phyloP scores from a whole-genome alignment of 495 filamentous ascomycete species.

The Neurospora sp. region DNA sequence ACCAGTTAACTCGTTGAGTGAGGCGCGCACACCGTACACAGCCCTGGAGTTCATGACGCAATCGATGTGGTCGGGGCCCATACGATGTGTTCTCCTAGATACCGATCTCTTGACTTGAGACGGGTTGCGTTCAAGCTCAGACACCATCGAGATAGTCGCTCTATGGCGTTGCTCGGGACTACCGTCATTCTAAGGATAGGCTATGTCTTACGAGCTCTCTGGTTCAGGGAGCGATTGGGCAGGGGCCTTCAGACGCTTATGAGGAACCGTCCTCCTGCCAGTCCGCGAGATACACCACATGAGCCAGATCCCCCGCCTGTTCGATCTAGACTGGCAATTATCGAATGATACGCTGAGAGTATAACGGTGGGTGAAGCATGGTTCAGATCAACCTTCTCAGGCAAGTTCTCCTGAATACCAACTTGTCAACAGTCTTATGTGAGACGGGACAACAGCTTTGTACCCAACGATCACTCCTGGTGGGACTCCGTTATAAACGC shows the following conservation, averaged over 20 bases:
- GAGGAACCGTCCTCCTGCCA: not conserved
- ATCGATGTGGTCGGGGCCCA: not conserved
- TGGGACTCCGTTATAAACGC: not conserved
- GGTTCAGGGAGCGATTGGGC: not conserved
- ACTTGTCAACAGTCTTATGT: not conserved
- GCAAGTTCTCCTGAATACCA: not conserved
- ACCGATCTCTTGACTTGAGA: not conserved
- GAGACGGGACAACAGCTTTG: not conserved
- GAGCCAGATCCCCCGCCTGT: not conserved
- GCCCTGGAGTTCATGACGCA: not conserved
- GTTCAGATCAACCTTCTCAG: not conserved
- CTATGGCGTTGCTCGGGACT: not conserved
- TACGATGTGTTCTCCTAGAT: not conserved
- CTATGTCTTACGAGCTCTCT: not conserved
- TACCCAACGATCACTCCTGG: not conserved
- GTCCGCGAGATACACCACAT: not conserved
- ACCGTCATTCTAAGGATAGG: not conserved
- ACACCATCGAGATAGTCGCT: not conserved
- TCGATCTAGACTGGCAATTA: not conserved
- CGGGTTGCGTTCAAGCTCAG: not conserved
- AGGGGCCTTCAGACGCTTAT: not conserved
- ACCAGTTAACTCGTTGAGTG: not conserved
- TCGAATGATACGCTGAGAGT: not conserved
- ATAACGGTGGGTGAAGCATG: not conserved
- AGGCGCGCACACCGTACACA: not conserved